Base-by-base conservation (phyloP, 1,284 basidiomycete genomes). In the Thecaphora thlaspeos region DNA sequence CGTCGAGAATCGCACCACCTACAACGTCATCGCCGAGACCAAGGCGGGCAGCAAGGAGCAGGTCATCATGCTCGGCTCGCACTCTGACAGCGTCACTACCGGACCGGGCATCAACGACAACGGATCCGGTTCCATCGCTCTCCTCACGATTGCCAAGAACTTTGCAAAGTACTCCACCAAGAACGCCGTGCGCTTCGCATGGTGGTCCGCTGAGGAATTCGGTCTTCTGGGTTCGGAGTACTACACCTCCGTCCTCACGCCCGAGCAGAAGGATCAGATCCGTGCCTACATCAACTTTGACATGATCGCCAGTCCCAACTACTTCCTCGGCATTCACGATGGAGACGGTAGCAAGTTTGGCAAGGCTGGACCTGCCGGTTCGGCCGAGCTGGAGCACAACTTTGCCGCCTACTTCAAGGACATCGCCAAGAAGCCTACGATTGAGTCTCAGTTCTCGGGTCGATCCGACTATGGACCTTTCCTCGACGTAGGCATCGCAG, bases 91-190 rank as follows among this genome's bases (percentile, higher is more conserved):
- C 14, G 54, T 61, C 38, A 34, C 41, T 11, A 54, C 59, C 4
- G 59, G 59, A 4, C 59, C 59, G 15, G 59, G 59, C 3, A 61
- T 61, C 59, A 61, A 61, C 50, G 59, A 61, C 52, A 61, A 61
- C 46, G 59, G 59, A 7, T 46, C 43, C n/a, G 59, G 59, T 41
- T 55, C 59, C 12, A 32, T 61, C 23, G 49, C 59, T 10, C 53
- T 61, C 2, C 41, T 61, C 18, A 61, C 59, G 37, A 47, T 61
- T 30, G 59, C 59, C 36, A 55, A 61, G 47, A 24, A 56, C 12
- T 54, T 61, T 19, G 23, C 53, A 38, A 52, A 53, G 37, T 61
- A 52, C 47, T 41, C 40, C 34, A 45, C 47, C 41, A 56, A 52
- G 43, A 56, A 56, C 36, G 53, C 59, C 19, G 54, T 61, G 9